Evolutionary conservation across 2,329 filamentous ascomycete genomes (phyloP).

Genomic region (Fusarium coicis): DNA sequence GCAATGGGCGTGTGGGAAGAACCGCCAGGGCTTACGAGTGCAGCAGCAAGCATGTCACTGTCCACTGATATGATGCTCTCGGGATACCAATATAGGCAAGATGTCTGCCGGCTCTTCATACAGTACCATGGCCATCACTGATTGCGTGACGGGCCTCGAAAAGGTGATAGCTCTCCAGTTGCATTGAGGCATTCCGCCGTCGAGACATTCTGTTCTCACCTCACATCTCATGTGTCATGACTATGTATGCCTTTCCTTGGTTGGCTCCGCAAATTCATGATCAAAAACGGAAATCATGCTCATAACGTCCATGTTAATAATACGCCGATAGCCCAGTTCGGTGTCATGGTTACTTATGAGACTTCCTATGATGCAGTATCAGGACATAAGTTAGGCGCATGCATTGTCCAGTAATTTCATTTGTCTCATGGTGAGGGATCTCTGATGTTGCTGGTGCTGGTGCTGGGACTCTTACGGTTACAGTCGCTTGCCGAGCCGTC

Average conservation of each 20-base stretch:
- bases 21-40: conserved; percentile 1
- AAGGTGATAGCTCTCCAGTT: not conserved
- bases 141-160: not conserved
- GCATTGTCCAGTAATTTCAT: not conserved
- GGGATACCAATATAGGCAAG: conserved; percentile 20
- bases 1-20: not conserved
- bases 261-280: conserved; percentile 1
- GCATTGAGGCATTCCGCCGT: not conserved
- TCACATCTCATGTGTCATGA: not conserved
- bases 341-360: not conserved
- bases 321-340: not conserved
- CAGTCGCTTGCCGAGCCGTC: not conserved
- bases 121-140: not conserved
- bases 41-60: conserved; percentile 5
- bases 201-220: not conserved
- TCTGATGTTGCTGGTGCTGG: not conserved
- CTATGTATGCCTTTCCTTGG: not conserved
- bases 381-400: not conserved
- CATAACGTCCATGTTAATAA: conserved; percentile 5
- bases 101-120: not conserved
- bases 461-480: not conserved
- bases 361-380: not conserved
- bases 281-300: not conserved
- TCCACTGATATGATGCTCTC: conserved; percentile 5
- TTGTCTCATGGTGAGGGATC: not conserved